phyloP scores from a whole-genome alignment of 768 basidiomycete species.

The Trichaptum fuscoviolaceum region DNA sequence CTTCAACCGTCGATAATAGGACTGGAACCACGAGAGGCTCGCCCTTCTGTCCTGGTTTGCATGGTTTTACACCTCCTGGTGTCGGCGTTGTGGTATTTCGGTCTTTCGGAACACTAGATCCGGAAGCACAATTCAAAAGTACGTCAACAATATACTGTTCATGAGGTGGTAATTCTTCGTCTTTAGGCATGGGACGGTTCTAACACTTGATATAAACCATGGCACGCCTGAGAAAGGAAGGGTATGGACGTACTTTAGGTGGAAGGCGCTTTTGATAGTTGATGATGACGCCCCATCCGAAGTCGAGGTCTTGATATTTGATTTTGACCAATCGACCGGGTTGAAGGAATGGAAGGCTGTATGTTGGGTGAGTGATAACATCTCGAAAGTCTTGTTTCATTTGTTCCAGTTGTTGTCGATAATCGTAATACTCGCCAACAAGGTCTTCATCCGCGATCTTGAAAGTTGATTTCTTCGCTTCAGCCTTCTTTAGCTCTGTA shows the following conservation, averaged over 20 bases:
- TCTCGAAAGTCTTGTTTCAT: slow-evolving; percentile 84
- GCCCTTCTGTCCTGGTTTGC: slow-evolving; percentile 65
- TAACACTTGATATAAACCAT: slow-evolving; percentile 20
- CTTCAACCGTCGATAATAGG: slow-evolving; percentile 78
- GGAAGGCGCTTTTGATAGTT: slow-evolving; percentile 85
- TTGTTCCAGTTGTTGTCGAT: slow-evolving; percentile 88
- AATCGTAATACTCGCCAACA: slow-evolving; percentile 88
- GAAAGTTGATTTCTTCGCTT: slow-evolving; percentile 56
- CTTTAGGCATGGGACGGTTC: slow-evolving; percentile 61
- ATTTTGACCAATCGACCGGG: slow-evolving; percentile 90
- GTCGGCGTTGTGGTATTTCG: slow-evolving; percentile 48
- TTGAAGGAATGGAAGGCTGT: slow-evolving; percentile 91
- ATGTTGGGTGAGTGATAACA: slow-evolving; percentile 92
- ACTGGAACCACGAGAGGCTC: slow-evolving; percentile 85
- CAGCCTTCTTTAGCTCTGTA: slow-evolving; percentile 70
- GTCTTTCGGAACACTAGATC: slow-evolving; percentile 56
- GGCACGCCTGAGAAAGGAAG: not conserved
- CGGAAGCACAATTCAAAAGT: slow-evolving; percentile 71
- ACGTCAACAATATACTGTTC: slow-evolving; percentile 94
- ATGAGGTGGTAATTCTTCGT: slow-evolving; percentile 73
- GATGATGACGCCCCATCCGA: slow-evolving; percentile 94
- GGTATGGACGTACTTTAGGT: slow-evolving; percentile 54
- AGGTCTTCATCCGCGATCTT: slow-evolving; percentile 79
- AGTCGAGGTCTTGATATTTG: slow-evolving; percentile 80
- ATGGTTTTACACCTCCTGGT: slow-evolving; percentile 72